A percentile compares a stretch with the other conserved stretches of the same genome.
Conservation (phyloP, 108 stramenopile species). For the Cyclostephanos tholiformis region DNA sequence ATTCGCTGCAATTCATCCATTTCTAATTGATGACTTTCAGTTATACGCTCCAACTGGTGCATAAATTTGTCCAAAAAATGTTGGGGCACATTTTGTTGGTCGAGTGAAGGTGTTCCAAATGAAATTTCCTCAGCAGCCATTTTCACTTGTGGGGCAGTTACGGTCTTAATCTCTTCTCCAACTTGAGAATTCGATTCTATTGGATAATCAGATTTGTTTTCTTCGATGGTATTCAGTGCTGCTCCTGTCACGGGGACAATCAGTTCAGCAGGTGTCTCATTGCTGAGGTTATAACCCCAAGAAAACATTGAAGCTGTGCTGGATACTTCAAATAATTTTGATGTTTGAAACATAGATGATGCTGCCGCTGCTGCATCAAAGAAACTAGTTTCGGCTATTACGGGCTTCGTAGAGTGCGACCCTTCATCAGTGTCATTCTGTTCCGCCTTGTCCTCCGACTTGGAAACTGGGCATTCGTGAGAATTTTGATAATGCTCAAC, state of each 20-base stretch:
- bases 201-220: neutral
- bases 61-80: slow-evolving; percentile 69
- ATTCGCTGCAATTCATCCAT: slow-evolving; percentile 51
- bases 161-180: neutral
- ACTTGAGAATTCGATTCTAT: neutral
- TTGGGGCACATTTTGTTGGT: slow-evolving; percentile 29
- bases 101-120: neutral
- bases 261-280: neutral
- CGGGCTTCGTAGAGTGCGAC: slow-evolving; percentile 2
- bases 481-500: slow-evolving; percentile 3
- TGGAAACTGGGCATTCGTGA: neutral
- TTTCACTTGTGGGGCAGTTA: neutral
- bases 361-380: slow-evolving; percentile 19
- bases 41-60: slow-evolving; percentile 77
- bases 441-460: neutral
- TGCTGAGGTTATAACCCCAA: slow-evolving; percentile 17
- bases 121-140: slow-evolving; percentile 5
- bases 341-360: slow-evolving; percentile 13
- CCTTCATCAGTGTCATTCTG: neutral
- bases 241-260: neutral
- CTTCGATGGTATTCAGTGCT: neutral
- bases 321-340: slow-evolving; percentile 15
- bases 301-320: slow-evolving; percentile 20
- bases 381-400: slow-evolving; percentile 6
- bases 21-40: slow-evolving; percentile 74